Conservation (phyloP, 495 filamentous ascomycete genomes). For the Aspergillus biplanus region DNA sequence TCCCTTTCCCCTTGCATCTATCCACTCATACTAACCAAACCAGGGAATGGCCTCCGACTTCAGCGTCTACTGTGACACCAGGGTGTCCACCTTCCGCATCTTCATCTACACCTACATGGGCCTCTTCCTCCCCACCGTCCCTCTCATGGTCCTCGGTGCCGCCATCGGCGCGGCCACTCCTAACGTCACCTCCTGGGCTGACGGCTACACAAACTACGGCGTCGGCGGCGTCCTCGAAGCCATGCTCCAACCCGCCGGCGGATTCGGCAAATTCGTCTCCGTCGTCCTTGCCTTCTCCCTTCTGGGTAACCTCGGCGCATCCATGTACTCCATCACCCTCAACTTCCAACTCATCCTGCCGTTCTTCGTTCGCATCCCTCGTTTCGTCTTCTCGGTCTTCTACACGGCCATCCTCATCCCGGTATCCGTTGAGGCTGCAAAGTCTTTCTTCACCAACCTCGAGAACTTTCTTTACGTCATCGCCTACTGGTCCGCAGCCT, state of each 20-base stretch:
- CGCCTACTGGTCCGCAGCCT: conserved; percentile 60
- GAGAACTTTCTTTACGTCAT: conserved; percentile 60
- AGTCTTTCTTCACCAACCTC: conserved; percentile 52
- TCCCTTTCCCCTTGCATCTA: too few species aligned
- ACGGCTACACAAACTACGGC: conserved; percentile 47
- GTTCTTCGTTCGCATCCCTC: conserved; percentile 49
- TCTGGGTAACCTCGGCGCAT: conserved; percentile 53
- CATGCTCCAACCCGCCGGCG: conserved; percentile 54
- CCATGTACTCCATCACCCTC: conserved; percentile 51
- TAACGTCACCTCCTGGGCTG: conserved; percentile 40
- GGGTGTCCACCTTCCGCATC: conserved; percentile 18
- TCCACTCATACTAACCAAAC: background rate
- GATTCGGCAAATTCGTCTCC: conserved; percentile 60
- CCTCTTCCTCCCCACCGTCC: conserved; percentile 48
- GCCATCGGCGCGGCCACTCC: conserved; percentile 52
- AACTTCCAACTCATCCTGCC: conserved; percentile 60
- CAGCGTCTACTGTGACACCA: conserved; percentile 18
- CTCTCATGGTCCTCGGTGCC: conserved; percentile 58
- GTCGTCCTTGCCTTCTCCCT: conserved; percentile 56
- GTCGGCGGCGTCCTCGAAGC: conserved; percentile 59
- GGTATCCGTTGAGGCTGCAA: conserved; percentile 53
- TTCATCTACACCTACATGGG: conserved; percentile 40
- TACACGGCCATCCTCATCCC: conserved; percentile 55
- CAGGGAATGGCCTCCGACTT: conserved; percentile 22
- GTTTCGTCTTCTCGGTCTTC: conserved; percentile 54